phyloP scores from a whole-genome alignment of 2,329 filamentous ascomycete species.

The Helicocarpus griseus region DNA sequence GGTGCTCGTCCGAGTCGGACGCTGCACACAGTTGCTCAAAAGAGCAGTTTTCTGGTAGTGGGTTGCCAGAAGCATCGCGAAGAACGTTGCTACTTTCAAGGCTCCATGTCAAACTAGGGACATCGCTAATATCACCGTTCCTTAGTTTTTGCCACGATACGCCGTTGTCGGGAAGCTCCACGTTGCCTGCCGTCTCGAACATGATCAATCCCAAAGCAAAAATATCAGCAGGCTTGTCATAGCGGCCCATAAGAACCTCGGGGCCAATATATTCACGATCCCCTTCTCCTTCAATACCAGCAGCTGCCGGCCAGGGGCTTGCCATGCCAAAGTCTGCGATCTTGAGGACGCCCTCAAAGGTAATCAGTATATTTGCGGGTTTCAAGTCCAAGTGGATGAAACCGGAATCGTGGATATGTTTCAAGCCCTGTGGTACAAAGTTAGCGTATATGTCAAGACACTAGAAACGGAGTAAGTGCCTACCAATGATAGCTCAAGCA shows the following conservation, averaged over 20 bases:
- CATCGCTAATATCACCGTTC: slow-evolving; percentile 77
- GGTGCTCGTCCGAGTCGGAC: slow-evolving; percentile 19
- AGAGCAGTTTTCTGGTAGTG: slow-evolving; percentile 39
- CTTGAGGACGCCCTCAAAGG: slow-evolving; percentile 56
- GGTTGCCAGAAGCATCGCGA: slow-evolving; percentile 66
- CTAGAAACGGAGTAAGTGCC: slow-evolving; percentile 25
- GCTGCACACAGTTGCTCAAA: slow-evolving; percentile 35
- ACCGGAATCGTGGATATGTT: slow-evolving; percentile 78
- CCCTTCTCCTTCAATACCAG: slow-evolving; percentile 77
- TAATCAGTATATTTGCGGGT: slow-evolving; percentile 56
- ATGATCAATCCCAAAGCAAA: slow-evolving; percentile 93
- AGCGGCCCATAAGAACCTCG: slow-evolving; percentile 77
- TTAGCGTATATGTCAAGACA: slow-evolving; percentile 15
- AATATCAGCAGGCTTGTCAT: slow-evolving; percentile 84
- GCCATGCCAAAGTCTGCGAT: slow-evolving; percentile 65
- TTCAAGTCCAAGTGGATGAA: slow-evolving; percentile 65
- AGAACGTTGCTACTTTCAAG: slow-evolving; percentile 57
- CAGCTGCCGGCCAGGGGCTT: slow-evolving; percentile 63
- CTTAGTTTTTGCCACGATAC: slow-evolving; percentile 82
- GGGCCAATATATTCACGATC: slow-evolving; percentile 95
- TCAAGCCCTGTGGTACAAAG: slow-evolving; percentile 55
- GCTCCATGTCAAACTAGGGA: slow-evolving; percentile 79
- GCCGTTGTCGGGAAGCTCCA: slow-evolving; percentile 87
- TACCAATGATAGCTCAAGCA: slow-evolving; percentile 77
- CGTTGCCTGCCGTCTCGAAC: slow-evolving; percentile 88